Evolutionary conservation across 805 yeast genomes (phyloP).

Genomic region (Helenozyma rhizophorensis): DNA sequence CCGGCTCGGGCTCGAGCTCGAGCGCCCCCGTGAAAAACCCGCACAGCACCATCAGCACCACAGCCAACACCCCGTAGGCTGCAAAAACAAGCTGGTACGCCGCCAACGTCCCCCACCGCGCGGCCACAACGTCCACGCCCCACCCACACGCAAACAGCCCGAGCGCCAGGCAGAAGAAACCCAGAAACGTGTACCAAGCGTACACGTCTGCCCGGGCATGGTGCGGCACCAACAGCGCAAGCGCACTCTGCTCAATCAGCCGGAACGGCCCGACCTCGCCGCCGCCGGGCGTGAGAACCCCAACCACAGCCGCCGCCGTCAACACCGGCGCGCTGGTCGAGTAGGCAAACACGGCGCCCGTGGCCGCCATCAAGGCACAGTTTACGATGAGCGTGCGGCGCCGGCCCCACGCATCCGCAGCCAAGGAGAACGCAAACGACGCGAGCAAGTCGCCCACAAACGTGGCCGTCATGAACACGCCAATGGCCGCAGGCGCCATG

Average conservation of each 20-base stretch:
- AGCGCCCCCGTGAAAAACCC: slow-evolving; percentile 14
- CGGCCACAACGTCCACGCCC: slow-evolving; percentile 17
- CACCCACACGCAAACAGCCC: slow-evolving; percentile 43
- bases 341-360: slow-evolving; percentile 39
- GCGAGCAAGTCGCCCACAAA: slow-evolving; percentile 48
- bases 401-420: slow-evolving; percentile 47
- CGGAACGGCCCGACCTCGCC: slow-evolving; percentile 58
- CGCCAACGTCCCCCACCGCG: too few relatives aligned
- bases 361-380: slow-evolving; percentile 36
- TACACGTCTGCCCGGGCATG: slow-evolving; percentile 48
- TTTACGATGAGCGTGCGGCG: slow-evolving; percentile 36
- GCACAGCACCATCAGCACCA: slow-evolving; percentile 15
- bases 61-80: slow-evolving; percentile 20
- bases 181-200: slow-evolving; percentile 54
- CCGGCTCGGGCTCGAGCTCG: slow-evolving; percentile 11
- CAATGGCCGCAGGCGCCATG: slow-evolving; percentile 40
- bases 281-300: slow-evolving; percentile 57
- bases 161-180: slow-evolving; percentile 42
- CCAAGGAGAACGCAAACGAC: slow-evolving; percentile 42
- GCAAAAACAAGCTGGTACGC: slow-evolving; percentile 30
- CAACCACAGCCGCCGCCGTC: slow-evolving; percentile 38
- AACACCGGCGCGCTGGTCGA: slow-evolving; percentile 30
- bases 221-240: slow-evolving; percentile 42
- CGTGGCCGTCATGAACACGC: slow-evolving; percentile 45
- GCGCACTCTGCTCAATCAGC: slow-evolving; percentile 50